Conservation (phyloP, 1,139 yeast species). For the Debaryomycetaceae sp. region DNA sequence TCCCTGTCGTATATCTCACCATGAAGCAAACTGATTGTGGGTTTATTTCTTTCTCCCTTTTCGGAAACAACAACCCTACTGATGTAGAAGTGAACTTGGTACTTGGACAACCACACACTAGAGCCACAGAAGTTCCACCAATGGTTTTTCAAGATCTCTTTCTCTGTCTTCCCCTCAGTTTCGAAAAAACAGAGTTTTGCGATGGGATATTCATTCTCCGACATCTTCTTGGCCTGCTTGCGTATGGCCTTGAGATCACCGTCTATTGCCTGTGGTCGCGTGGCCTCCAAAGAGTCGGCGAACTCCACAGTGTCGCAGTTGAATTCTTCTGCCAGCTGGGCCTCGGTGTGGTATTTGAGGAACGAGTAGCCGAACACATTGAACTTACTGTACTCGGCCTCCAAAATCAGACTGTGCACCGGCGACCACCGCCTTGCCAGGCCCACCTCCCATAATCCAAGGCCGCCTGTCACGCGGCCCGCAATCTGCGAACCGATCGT, state of each 20-base stretch:
- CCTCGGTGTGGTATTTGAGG: constrained; percentile 3
- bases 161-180: constrained; percentile 6
- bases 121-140: constrained; percentile 16
- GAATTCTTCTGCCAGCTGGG: not conserved
- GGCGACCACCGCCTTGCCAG: too few relatives aligned
- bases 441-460: too few relatives aligned
- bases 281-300: constrained; percentile 3
- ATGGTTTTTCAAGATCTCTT: constrained; percentile 8
- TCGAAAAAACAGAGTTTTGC: constrained; percentile 8
- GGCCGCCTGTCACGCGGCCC: not conserved
- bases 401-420: too few relatives aligned
- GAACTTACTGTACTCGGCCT: not conserved
- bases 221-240: constrained; percentile 6
- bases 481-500: not conserved
- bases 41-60: constrained; percentile 7
- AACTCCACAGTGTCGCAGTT: constrained; percentile 3
- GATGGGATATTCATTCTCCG: constrained; percentile 7
- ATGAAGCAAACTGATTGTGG: constrained; percentile 13
- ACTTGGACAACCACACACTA: constrained; percentile 14
- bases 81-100: constrained; percentile 15
- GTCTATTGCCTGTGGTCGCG: constrained; percentile 4
- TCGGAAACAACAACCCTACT: constrained; percentile 12
- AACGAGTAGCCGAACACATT: constrained; percentile 10
- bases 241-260: constrained; percentile 6
- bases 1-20: constrained; percentile 13